phyloP scores from a whole-genome alignment of 805 yeast genomes.

The Starmerella asiatica region DNA sequence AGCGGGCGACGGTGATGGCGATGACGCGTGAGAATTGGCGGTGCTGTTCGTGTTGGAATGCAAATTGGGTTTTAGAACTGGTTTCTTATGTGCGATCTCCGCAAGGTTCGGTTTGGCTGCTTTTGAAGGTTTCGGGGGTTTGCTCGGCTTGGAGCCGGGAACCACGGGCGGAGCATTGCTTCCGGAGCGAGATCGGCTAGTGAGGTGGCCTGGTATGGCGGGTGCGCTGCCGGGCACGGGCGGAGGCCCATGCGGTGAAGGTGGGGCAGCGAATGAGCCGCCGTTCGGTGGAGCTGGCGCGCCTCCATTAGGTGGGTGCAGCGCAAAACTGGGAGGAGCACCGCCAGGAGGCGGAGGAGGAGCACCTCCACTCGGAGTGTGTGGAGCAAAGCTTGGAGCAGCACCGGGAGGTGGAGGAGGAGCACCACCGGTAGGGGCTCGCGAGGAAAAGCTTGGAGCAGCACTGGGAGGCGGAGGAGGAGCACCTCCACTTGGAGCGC shows the following conservation, averaged over 20 bases:
- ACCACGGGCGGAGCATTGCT: constrained; percentile 1
- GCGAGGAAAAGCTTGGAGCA: too few species aligned
- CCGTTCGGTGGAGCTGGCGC: too few species aligned
- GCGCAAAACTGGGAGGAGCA: too few species aligned
- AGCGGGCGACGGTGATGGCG: neutral
- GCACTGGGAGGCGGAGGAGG: too few species aligned
- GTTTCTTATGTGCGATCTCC: constrained; percentile 15
- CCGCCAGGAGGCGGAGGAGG: constrained; percentile 1
- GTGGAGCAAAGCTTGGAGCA: constrained; percentile 6
- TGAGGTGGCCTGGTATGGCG: too few species aligned
- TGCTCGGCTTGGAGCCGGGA: neutral
- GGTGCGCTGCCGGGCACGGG: too few species aligned
- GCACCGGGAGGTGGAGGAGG: constrained; percentile 1
- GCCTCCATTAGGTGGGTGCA: too few species aligned
- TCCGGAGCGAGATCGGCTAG: too few species aligned
- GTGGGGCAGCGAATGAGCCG: too few species aligned
- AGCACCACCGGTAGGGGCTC: too few species aligned
- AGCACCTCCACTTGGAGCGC: too few species aligned
- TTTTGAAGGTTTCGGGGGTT: constrained; percentile 14
- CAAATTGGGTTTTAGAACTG: constrained; percentile 5
- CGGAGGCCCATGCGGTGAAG: too few species aligned
- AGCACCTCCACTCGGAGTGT: constrained; percentile 16
- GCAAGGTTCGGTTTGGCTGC: constrained; percentile 1
- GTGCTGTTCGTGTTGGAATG: constrained; percentile 9
- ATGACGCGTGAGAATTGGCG: constrained; percentile 1